Conservation (phyloP, 2,329 filamentous ascomycete species). For the Talaromyces sp. region DNA sequence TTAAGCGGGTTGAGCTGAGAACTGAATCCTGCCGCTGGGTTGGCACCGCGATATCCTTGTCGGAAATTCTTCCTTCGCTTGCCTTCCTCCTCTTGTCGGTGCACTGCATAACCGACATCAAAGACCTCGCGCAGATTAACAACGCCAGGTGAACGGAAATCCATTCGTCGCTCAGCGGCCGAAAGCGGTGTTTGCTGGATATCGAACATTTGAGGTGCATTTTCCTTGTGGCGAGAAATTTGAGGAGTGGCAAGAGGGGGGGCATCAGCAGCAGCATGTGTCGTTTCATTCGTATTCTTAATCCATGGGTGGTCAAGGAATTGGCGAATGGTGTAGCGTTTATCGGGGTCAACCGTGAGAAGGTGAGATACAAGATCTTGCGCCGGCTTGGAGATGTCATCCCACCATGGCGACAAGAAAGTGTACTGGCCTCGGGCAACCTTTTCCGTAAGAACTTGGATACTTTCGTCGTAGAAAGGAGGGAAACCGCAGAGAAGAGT, state of each 20-base stretch:
- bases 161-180: conserved; percentile 65
- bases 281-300: conserved; percentile 64
- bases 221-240: conserved; percentile 54
- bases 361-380: conserved; percentile 93
- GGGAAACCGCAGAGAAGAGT: conserved; percentile 96
- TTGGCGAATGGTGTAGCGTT: conserved; percentile 87
- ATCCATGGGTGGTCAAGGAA: conserved; percentile 97
- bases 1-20: conserved; percentile 63
- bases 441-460: conserved; percentile 94
- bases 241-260: conserved; percentile 69
- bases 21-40: conserved; percentile 54
- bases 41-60: conserved; percentile 63
- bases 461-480: conserved; percentile 97
- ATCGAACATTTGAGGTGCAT: conserved; percentile 45
- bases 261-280: conserved; percentile 64
- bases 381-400: conserved; percentile 92
- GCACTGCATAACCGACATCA: conserved; percentile 96
- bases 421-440: conserved; percentile 95
- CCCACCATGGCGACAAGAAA: conserved; percentile 98
- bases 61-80: conserved; percentile 83
- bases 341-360: conserved; percentile 88
- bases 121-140: conserved; percentile 97
- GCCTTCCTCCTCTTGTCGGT: conserved; percentile 91
- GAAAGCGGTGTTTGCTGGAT: conserved; percentile 44
- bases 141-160: conserved; percentile 92